Conservation (phyloP, 2,329 filamentous ascomycete genomes). For the Dactylellina haptotyla region DNA sequence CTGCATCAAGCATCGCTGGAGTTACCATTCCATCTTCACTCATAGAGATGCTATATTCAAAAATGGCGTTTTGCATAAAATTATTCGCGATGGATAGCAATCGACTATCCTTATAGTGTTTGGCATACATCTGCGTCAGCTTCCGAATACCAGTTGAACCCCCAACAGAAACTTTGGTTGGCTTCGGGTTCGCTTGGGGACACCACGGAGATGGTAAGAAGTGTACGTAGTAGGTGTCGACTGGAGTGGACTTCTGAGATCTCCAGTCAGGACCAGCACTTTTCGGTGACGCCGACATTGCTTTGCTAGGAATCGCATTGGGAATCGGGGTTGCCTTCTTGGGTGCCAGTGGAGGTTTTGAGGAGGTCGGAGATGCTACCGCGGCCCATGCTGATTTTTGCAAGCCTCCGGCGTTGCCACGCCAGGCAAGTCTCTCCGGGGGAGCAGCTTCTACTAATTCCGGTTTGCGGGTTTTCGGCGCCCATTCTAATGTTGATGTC, state of each 20-base stretch:
- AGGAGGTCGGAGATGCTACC: neutral
- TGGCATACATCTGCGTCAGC: constrained; percentile 16
- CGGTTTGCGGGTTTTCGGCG: constrained; percentile 2
- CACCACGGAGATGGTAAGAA: constrained; percentile 19
- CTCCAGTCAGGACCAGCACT: no score
- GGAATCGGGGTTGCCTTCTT: neutral
- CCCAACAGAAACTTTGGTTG: constrained; percentile 20
- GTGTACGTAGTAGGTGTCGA: neutral
- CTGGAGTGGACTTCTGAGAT: neutral
- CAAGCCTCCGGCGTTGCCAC: neutral
- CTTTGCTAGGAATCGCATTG: neutral
- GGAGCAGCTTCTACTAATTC: neutral
- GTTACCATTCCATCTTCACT: constrained; percentile 10
- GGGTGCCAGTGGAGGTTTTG: neutral
- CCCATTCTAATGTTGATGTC: constrained; percentile 32
- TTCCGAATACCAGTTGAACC: constrained; percentile 20
- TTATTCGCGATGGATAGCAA: constrained; percentile 4
- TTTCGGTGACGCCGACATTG: neutral
- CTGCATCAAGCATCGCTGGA: neutral
- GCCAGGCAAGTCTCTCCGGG: neutral
- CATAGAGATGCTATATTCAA: constrained; percentile 22
- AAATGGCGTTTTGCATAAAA: neutral
- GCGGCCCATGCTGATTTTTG: constrained; percentile 2
- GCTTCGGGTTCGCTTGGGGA: neutral
- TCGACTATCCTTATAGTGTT: constrained; percentile 2